These are phyloP conservation scores for Exidia glandulosa DNA, from an alignment of 768 basidiomycete genomes.

Conservation along the genomic window DNA sequence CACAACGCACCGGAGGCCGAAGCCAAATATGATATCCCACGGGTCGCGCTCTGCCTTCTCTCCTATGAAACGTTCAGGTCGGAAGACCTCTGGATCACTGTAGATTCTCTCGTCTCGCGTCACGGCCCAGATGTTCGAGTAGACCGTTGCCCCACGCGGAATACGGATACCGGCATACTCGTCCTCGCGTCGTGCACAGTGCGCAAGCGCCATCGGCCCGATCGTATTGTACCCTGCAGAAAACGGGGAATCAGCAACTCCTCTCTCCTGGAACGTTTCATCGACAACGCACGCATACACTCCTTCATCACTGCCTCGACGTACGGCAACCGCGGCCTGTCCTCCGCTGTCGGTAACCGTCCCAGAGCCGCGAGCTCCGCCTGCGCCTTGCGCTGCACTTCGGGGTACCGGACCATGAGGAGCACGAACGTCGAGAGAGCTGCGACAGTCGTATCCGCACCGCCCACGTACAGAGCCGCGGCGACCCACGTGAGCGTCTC, in stretches of 20 bases:
- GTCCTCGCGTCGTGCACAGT: not conserved
- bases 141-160: slow-evolving; percentile 6
- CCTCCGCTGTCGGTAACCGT: slow-evolving; percentile 11
- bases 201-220: not conserved
- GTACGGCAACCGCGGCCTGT: slow-evolving; percentile 13
- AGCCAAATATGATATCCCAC: slow-evolving; percentile 1
- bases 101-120: not conserved
- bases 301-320: slow-evolving; percentile 14
- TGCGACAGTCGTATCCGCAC: slow-evolving; percentile 10
- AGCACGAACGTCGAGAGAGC: slow-evolving; percentile 9
- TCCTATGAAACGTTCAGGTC: slow-evolving; percentile 1
- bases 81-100: not conserved
- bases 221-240: not conserved
- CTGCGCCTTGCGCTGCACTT: slow-evolving; percentile 13
- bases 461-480: slow-evolving; percentile 9
- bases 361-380: slow-evolving; percentile 13
- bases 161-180: slow-evolving; percentile 8
- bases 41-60: not conserved
- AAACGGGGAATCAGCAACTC: not conserved
- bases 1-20: slow-evolving; percentile 1
- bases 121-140: not conserved
- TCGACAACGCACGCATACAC: slow-evolving; percentile 5
- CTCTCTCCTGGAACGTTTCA: not conserved
- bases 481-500: slow-evolving; percentile 9
- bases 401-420: slow-evolving; percentile 12